Evolutionary conservation across 352 stramenopile genomes (phyloP), one percentile per base, ranked within the genome.

Genomic region (Pythium plurisporium): DNA sequence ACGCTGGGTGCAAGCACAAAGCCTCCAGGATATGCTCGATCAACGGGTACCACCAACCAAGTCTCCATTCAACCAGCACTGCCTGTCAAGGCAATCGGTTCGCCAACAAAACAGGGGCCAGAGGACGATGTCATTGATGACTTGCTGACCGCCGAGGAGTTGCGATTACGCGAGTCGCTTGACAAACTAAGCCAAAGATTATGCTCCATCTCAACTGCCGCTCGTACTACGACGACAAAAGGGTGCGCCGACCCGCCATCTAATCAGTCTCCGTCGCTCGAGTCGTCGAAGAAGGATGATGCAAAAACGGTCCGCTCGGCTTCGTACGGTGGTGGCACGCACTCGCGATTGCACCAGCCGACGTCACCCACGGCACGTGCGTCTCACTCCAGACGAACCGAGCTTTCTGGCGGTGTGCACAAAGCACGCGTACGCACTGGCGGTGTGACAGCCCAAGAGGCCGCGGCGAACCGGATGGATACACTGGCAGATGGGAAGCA

Each of bases 361-460:
- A 66, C 74, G 5, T 73, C 70, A 20, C 53, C 69, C 34, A 61
- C 63, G 5, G 55, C 66, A 17, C 62, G 78, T 19, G 63, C 66
- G 5, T 83, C 75, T 3, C 70, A 65, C 33, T 31, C 42, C 0
- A 83, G 76, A 50, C 73, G 75, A 14, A 60, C 69, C 0, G 73
- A 88, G 54, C 67, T 83, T 5, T 86, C 78, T 11, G 73, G 61
- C 42, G 75, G 78, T 23, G 56, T 85, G 23, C 69, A 74, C 46
- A 86, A 85, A 55, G 52, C 76, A 36, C 73, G 76, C 25, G 74
- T 86, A 29, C 78, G 78, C 15, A 55, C 67, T 0, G 76, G 79
- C 17, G 70, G 72, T 2, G 51, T 55, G 29, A 11, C 62, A 5
- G 47, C 57, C 11, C 62, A 74, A 43, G 72, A 79, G 31, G 22